A percentile compares a stretch with the other conserved stretches of the same genome.
phyloP scores from a whole-genome alignment of 2,329 filamentous ascomycete species.

The Hypoxylon rubiginosum region DNA sequence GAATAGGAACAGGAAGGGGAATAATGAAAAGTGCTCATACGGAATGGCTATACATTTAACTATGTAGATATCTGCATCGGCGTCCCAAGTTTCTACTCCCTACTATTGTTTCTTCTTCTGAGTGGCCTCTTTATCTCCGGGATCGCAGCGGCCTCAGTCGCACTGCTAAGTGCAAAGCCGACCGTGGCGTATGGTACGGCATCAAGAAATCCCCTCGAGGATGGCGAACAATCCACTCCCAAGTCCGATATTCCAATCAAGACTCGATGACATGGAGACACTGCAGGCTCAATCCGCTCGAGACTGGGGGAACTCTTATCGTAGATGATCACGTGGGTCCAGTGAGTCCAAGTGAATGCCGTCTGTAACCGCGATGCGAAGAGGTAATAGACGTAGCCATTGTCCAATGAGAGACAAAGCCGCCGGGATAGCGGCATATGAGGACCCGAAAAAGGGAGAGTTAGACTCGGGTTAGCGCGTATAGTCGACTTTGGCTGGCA shows the following conservation, averaged over 20 bases:
- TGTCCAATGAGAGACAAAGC: constrained; percentile 48
- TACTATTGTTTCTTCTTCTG: constrained; percentile 24
- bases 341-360: constrained; percentile 45
- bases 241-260: constrained; percentile 47
- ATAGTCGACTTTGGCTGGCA: constrained; percentile 17
- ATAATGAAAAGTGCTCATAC: constrained; percentile 14
- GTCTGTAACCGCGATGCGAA: constrained; percentile 48
- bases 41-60: constrained; percentile 29
- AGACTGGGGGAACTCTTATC: constrained; percentile 46
- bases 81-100: constrained; percentile 15
- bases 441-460: constrained; percentile 29
- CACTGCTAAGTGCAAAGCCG: constrained; percentile 18
- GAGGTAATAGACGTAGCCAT: constrained; percentile 38
- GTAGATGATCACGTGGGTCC: constrained; percentile 49
- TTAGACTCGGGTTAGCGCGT: constrained; percentile 37
- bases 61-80: constrained; percentile 5
- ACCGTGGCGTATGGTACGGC: constrained; percentile 42
- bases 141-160: constrained; percentile 44
- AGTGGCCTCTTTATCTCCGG: constrained; percentile 46
- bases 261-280: constrained; percentile 47
- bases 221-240: constrained; percentile 40
- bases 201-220: constrained; percentile 28
- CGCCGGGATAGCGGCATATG: constrained; percentile 34
- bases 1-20: neutral
- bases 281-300: constrained; percentile 33